Conservation (phyloP, 106 monocot species). For the Acorus calamus region DNA sequence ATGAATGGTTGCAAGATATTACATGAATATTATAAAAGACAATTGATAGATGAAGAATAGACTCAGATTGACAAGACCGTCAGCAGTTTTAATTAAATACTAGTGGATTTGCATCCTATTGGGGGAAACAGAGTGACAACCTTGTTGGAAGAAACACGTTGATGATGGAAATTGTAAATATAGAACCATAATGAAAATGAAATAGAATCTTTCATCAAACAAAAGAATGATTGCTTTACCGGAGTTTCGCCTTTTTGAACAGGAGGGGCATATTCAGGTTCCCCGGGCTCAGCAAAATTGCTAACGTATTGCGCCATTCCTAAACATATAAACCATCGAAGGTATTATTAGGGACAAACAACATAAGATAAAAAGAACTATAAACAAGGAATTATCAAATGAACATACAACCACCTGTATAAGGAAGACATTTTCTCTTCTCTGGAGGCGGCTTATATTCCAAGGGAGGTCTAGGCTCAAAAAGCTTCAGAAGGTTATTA, state of each 20-base stretch:
- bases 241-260: slow-evolving; percentile 68
- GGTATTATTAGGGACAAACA: too few species aligned
- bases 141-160: too few species aligned
- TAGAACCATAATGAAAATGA: too few species aligned
- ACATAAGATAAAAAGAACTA: not conserved
- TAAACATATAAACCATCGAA: slow-evolving; percentile 8
- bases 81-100: too few species aligned
- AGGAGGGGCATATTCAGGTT: slow-evolving; percentile 85
- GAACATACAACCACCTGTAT: slow-evolving; percentile 32
- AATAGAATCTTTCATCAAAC: too few species aligned
- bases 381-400: not conserved
- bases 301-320: slow-evolving; percentile 80
- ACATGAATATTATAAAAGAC: too few species aligned
- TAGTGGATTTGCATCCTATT: too few species aligned
- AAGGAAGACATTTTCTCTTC: slow-evolving; percentile 69
- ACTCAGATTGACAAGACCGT: too few species aligned
- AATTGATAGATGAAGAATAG: too few species aligned
- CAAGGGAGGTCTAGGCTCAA: slow-evolving; percentile 83
- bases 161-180: too few species aligned
- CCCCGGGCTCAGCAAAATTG: slow-evolving; percentile 68
- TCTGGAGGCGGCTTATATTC: slow-evolving; percentile 76
- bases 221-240: slow-evolving; percentile 18
- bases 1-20: too few species aligned
- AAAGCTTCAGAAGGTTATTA: slow-evolving; percentile 81
- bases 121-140: too few species aligned